These are phyloP conservation scores for Neonectria magnoliae DNA, from an alignment of 2,329 filamentous ascomycete species.

Conservation along the genomic window DNA sequence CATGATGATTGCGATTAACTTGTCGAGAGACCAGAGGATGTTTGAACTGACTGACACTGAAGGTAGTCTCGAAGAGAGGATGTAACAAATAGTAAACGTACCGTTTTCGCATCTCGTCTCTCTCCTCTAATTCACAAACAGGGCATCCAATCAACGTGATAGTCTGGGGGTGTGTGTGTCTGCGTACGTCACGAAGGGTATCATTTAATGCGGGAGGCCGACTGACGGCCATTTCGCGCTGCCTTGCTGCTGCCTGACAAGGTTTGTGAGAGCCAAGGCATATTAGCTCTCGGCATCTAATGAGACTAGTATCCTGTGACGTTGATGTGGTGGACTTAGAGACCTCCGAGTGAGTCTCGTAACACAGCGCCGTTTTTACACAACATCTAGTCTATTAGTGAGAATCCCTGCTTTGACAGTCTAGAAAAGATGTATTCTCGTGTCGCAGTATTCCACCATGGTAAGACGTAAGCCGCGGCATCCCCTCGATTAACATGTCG, in stretches of 20 bases:
- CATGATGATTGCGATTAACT: not conserved
- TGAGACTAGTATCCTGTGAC: not conserved
- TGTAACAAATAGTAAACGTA: not conserved
- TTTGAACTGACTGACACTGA: not conserved
- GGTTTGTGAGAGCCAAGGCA: too few species aligned
- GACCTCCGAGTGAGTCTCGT: not conserved
- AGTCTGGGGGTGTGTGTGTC: not conserved
- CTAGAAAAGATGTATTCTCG: not conserved
- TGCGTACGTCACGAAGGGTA: not conserved
- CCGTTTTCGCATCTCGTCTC: not conserved
- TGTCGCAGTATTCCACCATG: not conserved
- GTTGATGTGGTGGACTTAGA: too few species aligned
- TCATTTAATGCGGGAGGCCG: not conserved
- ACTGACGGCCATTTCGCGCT: not conserved
- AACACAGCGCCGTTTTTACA: not conserved
- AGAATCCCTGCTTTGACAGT: not conserved
- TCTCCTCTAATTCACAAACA: not conserved
- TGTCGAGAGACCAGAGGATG: not conserved
- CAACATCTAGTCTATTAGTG: not conserved
- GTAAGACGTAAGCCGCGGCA: not conserved
- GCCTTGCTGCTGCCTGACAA: not conserved
- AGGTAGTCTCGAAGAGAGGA: too few species aligned
- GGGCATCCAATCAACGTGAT: not conserved
- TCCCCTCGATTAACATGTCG: not conserved
- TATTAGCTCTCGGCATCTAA: too few species aligned